phyloP scores from a whole-genome alignment of 1,284 basidiomycete species.

The Exobasidium cylindrosporum region DNA sequence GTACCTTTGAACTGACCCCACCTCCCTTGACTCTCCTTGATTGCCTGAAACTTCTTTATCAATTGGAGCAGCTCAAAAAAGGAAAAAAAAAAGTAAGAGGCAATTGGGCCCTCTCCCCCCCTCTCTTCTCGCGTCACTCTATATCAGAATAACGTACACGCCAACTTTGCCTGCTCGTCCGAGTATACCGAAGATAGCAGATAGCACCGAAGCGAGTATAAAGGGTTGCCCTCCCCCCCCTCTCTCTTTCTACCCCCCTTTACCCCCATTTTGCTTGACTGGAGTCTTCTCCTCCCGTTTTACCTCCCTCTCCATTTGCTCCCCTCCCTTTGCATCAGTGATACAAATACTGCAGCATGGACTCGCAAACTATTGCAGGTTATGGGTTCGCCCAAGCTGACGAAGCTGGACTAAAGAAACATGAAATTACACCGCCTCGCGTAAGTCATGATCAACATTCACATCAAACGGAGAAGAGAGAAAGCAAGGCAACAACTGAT shows the following conservation, averaged over 20 bases:
- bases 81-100: background rate
- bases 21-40: background rate
- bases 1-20: background rate
- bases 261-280: background rate
- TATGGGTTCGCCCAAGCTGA: slow-evolving; percentile 8
- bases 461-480: background rate
- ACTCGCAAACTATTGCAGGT: slow-evolving; percentile 1
- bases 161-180: background rate
- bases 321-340: background rate
- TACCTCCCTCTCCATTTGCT: background rate
- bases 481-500: background rate
- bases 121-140: background rate
- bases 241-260: background rate
- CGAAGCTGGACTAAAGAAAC: slow-evolving; percentile 6
- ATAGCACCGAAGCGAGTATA: no score
- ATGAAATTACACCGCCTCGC: slow-evolving; percentile 1
- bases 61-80: background rate
- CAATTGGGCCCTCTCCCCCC: no score
- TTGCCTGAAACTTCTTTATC: background rate
- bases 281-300: background rate
- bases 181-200: background rate
- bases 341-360: background rate
- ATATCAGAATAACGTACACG: background rate
- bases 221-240: no score
- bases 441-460: background rate